Conservation (phyloP, 2,329 filamentous ascomycete species). For the Cladosporium phlei region DNA sequence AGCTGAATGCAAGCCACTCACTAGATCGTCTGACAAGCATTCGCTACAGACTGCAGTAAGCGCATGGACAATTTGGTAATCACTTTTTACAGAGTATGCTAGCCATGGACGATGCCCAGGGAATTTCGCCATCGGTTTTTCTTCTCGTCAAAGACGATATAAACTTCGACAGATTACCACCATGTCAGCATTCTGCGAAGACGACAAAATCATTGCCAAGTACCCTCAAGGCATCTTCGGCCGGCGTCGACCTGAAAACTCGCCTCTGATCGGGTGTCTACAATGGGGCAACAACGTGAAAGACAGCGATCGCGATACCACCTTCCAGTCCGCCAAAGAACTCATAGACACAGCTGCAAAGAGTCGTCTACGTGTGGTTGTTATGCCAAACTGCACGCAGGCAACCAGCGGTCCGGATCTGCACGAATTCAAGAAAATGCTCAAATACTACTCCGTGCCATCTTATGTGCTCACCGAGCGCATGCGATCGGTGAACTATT, state of each 20-base stretch:
- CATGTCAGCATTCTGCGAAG: conserved; percentile 9
- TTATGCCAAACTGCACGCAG: background rate
- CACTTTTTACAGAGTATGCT: too few species aligned
- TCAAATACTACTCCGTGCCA: conserved; percentile 1
- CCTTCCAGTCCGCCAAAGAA: background rate
- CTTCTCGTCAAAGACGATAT: too few species aligned
- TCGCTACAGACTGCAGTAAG: too few species aligned
- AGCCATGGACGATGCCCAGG: too few species aligned
- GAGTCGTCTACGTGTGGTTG: background rate
- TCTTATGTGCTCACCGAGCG: conserved; percentile 5
- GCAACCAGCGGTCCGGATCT: background rate
- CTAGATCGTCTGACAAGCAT: background rate
- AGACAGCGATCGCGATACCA: background rate
- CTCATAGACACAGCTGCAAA: conserved; percentile 1
- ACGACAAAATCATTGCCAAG: background rate
- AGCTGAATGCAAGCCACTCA: background rate
- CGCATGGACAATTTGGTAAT: too few species aligned
- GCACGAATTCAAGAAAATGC: background rate
- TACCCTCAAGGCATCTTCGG: conserved; percentile 9
- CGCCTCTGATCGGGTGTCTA: conserved; percentile 5
- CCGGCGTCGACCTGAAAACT: background rate
- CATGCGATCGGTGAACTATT: conserved; percentile 8
- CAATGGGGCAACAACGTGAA: conserved; percentile 5
- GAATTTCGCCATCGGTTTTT: too few species aligned
- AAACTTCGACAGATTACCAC: too few species aligned